Evolutionary conservation across 257 asterid species (phyloP).

Genomic region (Solanum neorickii): DNA sequence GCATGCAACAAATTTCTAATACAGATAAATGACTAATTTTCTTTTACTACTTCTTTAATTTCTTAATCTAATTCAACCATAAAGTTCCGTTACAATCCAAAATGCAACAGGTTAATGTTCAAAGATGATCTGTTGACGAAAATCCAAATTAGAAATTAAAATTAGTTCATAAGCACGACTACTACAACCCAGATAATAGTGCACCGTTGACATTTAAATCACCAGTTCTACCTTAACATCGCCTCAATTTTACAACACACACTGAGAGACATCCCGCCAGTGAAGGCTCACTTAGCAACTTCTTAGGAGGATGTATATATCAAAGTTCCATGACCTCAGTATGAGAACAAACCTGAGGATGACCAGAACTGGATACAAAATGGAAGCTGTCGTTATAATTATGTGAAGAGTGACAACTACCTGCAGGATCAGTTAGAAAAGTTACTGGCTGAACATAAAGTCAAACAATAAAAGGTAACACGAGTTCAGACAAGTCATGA

Average conservation of each 20-base stretch:
- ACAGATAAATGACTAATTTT: neutral
- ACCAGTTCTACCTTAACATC: neutral
- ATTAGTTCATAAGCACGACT: neutral
- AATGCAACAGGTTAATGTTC: neutral
- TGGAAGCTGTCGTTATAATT: slow-evolving; percentile 44
- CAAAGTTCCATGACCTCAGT: neutral
- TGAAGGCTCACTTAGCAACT: neutral
- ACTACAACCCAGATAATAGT: neutral
- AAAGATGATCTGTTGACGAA: neutral
- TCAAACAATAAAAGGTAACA: neutral
- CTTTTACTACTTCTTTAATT: neutral
- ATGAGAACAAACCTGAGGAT: slow-evolving; percentile 64
- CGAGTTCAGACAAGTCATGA: neutral
- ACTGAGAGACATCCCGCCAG: neutral
- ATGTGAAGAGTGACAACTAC: slow-evolving; percentile 63
- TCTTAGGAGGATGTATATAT: neutral
- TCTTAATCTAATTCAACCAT: neutral
- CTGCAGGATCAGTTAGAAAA: slow-evolving; percentile 29
- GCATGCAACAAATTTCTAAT: neutral
- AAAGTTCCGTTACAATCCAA: neutral
- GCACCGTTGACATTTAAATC: neutral
- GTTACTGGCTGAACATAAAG: neutral
- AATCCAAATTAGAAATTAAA: neutral
- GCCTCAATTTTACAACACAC: neutral
- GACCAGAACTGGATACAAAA: slow-evolving; percentile 78